A percentile compares a stretch with the other conserved stretches of the same genome.
Conservation (phyloP, 768 basidiomycete genomes). For the Solioccasus polychromus region DNA sequence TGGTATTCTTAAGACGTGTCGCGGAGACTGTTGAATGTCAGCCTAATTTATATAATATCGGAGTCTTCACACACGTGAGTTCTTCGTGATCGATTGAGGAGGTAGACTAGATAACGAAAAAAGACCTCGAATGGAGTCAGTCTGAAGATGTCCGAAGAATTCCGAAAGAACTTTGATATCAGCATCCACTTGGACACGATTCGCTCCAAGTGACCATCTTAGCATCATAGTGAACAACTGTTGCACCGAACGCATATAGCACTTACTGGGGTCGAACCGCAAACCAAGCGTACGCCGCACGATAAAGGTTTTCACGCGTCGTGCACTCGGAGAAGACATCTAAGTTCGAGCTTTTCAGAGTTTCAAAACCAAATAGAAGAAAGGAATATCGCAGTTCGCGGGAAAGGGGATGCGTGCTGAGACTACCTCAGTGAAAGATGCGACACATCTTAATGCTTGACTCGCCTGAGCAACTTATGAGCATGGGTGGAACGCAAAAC, state of each 20-base stretch:
- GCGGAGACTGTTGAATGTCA: conserved; percentile 46
- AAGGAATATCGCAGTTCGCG: conserved; percentile 90
- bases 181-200: conserved; percentile 83
- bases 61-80: conserved; percentile 36
- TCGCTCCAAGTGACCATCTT: conserved; percentile 97
- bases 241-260: not conserved
- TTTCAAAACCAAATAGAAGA: conserved; percentile 89
- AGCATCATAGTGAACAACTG: not conserved
- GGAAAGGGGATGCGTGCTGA: conserved; percentile 87
- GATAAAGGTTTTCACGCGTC: conserved; percentile 74
- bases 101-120: conserved; percentile 61
- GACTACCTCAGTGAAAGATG: not conserved
- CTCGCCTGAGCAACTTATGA: conserved; percentile 71
- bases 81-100: conserved; percentile 43
- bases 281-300: conserved; percentile 89
- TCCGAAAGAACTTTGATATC: conserved; percentile 87
- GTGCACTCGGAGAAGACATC: conserved; percentile 78
- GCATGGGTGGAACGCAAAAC: conserved; percentile 77
- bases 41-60: not conserved
- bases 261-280: conserved; percentile 87
- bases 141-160: conserved; percentile 73
- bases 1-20: conserved; percentile 60
- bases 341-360: conserved; percentile 81
- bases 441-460: not conserved
- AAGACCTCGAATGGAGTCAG: conserved; percentile 64